Evolutionary conservation across 345 rosid species (phyloP), one percentile per base, ranked within the genome.

Genomic region (Excoecaria agallocha): DNA sequence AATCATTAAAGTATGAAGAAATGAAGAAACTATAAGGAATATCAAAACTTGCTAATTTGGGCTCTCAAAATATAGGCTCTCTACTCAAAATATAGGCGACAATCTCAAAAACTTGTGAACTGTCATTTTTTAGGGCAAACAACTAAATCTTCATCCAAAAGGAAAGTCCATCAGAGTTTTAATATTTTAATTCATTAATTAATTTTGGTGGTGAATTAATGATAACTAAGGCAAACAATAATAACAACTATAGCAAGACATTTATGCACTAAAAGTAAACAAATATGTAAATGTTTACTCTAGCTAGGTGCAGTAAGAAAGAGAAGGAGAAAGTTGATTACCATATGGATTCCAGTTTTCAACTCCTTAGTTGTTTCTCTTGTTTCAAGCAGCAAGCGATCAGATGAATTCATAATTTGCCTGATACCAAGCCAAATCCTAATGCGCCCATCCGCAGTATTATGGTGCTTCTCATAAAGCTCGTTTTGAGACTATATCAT

Each of bases 291-390:
- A 13, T n/a, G 46, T 38, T 9, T 15, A 55, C 55, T 12, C 49
- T n/a, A 30, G 30, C 30, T 30, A 62, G 10, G 25, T 15, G 55
- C 13, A 25, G 43, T 3, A 61, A 35, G 51, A 13, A 6, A 71
- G 52, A 46, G n/a, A 74, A 15, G 54, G 37, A 60, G 52, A 66
- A 45, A 60, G 30, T 17, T 39, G n/a, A 50, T 61, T 85, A 90
- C 92, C 94, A 88, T 90, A 73, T 88, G 91, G 67, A 90, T 87
- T 76, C 90, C 94, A 49, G 94, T 90, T 64, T 82, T 78, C 72
- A 90, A 75, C 70, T 90, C 90, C 81, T 73, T 79, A 39, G 94
- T 90, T 5, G 60, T 43, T 38, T 88, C 85, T 80, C 85, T 84
- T 41, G 94, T 88, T 77, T 85, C 84, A 55, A 83, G 75, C 12